phyloP scores from a whole-genome alignment of 78 protist species.

The Bodo saltans region DNA sequence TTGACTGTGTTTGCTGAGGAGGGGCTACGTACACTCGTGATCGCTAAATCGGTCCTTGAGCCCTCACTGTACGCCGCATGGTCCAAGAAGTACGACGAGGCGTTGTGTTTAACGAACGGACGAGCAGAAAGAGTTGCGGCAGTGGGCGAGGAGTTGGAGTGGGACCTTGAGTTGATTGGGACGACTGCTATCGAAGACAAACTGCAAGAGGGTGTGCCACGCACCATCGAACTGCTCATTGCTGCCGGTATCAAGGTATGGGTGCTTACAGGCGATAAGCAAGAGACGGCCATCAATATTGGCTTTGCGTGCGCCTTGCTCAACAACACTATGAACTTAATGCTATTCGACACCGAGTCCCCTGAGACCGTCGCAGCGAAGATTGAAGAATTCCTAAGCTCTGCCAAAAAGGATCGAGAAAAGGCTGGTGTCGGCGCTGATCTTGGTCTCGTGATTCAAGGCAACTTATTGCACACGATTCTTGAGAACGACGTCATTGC shows the following conservation, averaged over 20 bases:
- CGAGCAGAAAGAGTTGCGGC: constrained; percentile 14
- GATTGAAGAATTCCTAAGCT: background rate
- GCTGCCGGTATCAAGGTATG: constrained; percentile 73
- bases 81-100: background rate
- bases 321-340: background rate
- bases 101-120: background rate
- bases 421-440: background rate
- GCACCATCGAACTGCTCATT: constrained; percentile 43
- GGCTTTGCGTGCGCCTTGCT: constrained; percentile 61
- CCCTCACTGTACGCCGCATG: background rate
- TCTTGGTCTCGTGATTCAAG: constrained; percentile 50
- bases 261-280: constrained; percentile 84
- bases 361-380: background rate
- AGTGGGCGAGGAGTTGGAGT: constrained; percentile 50
- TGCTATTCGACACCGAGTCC: background rate
- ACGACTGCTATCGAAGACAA: constrained; percentile 80
- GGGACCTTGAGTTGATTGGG: constrained; percentile 51
- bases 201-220: constrained; percentile 77
- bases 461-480: constrained; percentile 32
- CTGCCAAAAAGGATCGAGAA: background rate
- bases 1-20: constrained; percentile 51
- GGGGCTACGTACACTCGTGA: constrained; percentile 78
- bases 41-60: background rate
- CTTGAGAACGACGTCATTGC: background rate
- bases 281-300: constrained; percentile 80